A percentile compares a stretch with the other conserved stretches of the same genome.
These are phyloP conservation scores for Aspergillus pseudoviridinutans DNA, from an alignment of 2,329 filamentous ascomycete genomes.

Conservation along the genomic window DNA sequence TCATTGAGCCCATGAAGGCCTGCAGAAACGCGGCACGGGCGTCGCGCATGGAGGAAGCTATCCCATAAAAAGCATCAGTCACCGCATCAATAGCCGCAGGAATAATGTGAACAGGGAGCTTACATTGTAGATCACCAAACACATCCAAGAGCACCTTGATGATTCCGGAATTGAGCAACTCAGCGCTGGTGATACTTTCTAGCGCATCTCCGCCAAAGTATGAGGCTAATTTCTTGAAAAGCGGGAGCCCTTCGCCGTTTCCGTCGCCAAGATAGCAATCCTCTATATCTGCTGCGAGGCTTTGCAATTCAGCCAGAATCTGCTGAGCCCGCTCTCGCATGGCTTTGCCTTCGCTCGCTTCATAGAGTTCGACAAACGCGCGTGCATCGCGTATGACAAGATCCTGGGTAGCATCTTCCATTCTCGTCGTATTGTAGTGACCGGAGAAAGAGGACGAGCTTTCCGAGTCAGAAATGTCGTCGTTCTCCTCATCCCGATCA, in stretches of 20 bases:
- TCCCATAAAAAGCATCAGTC: not conserved
- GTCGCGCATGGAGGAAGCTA: slow-evolving; percentile 34
- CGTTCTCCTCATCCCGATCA: slow-evolving; percentile 44
- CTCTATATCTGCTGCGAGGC: slow-evolving; percentile 68
- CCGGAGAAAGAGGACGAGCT: slow-evolving; percentile 57
- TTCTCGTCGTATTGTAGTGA: slow-evolving; percentile 35
- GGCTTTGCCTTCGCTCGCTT: slow-evolving; percentile 67
- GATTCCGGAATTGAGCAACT: slow-evolving; percentile 84
- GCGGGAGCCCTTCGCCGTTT: slow-evolving; percentile 50
- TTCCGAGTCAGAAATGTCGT: slow-evolving; percentile 61
- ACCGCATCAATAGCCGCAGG: not conserved
- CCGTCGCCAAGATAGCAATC: slow-evolving; percentile 58
- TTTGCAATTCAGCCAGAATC: slow-evolving; percentile 70
- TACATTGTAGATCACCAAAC: slow-evolving; percentile 65
- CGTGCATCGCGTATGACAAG: slow-evolving; percentile 73
- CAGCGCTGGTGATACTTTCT: slow-evolving; percentile 92
- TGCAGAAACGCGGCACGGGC: slow-evolving; percentile 83
- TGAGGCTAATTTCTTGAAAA: slow-evolving; percentile 72
- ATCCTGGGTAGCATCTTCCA: slow-evolving; percentile 57
- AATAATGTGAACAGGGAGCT: slow-evolving; percentile 7
- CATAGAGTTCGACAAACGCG: slow-evolving; percentile 78
- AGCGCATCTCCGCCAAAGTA: slow-evolving; percentile 87
- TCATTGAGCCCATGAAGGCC: slow-evolving; percentile 79
- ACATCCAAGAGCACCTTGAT: slow-evolving; percentile 79
- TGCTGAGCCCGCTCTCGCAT: slow-evolving; percentile 75